Evolutionary conservation across 2,329 filamentous ascomycete species (phyloP), one percentile per base, ranked within the genome.

Genomic region (Trichoderma harzianum): DNA sequence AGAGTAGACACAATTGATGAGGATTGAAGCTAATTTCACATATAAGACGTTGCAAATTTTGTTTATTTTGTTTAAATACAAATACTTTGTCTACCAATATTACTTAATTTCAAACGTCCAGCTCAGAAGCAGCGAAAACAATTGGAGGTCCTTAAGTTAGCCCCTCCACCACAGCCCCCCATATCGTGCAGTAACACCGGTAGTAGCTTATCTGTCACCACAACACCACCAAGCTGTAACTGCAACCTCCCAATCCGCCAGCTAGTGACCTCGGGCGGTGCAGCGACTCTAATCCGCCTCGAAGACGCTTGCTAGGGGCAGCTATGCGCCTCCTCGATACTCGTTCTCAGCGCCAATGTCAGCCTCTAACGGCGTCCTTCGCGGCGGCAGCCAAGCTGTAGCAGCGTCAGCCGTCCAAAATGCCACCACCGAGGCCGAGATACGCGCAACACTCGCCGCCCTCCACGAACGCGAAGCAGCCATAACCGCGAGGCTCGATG

Each of bases 381-480:
- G 79, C 77, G 77, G 77, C 77, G 73, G 71, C 72, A 73, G 72
- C 76, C 77, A 81, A 76, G 74, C 72, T 71, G 74, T 77, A 72
- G 76, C 74, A 75, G 72, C 78, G 57, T 74, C 74, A 61, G 74
- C 81, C 78, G 86, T 96, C 78, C 90, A 89, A 83, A 88, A 91
- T 83, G 93, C 93, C 76, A 87, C 88, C 76, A 93, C 90, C 76
- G 87, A 95, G 75, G 87, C 91, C 75, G 93, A 97, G 74, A 92
- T 99, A 79, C 92, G 92, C 78, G 88, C 91, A 73, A 90, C 92
- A 69, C 89, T 99, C 75, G 87, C 89, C 57, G 86, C 90, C 76
- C 89, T 98, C 66, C 92, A 95, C 78, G 83, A 86, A 66, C 92
- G 92, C 78, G 95, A 98, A 82, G 87, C 90, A 73, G 83, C 87